Conservation (phyloP, 2,329 filamentous ascomycete species). For the Diaporthe vexans region DNA sequence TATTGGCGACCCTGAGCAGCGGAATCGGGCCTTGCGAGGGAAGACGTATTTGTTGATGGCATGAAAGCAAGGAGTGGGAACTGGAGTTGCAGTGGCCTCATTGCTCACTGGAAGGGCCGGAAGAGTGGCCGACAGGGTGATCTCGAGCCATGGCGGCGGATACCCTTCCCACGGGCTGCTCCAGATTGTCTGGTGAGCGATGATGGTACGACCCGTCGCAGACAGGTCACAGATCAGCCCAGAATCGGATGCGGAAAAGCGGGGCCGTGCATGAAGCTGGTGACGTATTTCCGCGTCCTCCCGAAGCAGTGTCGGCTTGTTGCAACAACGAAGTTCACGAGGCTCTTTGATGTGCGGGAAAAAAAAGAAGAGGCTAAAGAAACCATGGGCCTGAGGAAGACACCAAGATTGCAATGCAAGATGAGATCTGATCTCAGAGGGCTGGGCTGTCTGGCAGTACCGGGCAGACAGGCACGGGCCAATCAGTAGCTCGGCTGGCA, state of each 20-base stretch:
- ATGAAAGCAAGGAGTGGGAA: background rate
- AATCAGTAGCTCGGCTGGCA: constrained; percentile 29
- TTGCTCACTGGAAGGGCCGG: background rate
- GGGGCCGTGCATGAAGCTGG: constrained; percentile 32
- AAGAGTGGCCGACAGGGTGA: background rate
- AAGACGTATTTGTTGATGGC: background rate
- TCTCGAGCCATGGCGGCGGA: constrained; percentile 1
- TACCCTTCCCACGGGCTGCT: constrained; percentile 2
- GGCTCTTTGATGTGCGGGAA: background rate
- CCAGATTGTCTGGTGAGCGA: constrained; percentile 1
- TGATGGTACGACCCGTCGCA: constrained; percentile 22
- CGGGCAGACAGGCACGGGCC: background rate
- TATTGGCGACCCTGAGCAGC: background rate
- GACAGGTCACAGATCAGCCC: constrained; percentile 40
- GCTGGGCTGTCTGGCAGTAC: background rate
- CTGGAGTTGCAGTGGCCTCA: constrained; percentile 9
- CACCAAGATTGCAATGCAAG: background rate
- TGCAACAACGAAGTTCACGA: background rate
- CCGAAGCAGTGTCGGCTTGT: constrained; percentile 10
- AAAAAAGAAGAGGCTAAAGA: background rate
- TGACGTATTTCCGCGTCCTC: constrained; percentile 36
- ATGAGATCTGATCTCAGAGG: constrained; percentile 11
- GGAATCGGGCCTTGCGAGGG: too few species aligned
- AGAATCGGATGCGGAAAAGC: constrained; percentile 39
- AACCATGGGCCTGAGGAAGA: background rate